Evolutionary conservation across 768 basidiomycete genomes (phyloP).

Genomic region (Tricholomella constricta): DNA sequence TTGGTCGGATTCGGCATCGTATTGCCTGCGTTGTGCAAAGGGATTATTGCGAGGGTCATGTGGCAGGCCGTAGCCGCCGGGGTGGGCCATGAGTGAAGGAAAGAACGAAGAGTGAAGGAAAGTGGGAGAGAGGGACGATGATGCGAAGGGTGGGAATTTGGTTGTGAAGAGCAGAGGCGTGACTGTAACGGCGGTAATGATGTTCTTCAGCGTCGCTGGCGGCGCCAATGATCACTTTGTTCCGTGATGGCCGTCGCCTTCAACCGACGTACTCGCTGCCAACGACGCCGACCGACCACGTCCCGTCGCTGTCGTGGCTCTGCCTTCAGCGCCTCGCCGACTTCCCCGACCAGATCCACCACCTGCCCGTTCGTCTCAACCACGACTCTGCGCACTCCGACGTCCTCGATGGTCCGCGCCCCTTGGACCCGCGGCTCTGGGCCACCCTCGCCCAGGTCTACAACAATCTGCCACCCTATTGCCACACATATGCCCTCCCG

Average conservation of each 20-base stretch:
- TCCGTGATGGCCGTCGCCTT: constrained; percentile 15
- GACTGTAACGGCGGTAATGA: constrained; percentile 1
- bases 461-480: constrained; percentile 47
- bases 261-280: constrained; percentile 23
- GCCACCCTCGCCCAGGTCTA: constrained; percentile 62
- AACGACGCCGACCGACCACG: constrained; percentile 16
- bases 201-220: too few relatives aligned
- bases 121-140: constrained; percentile 9
- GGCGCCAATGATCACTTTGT: constrained; percentile 3
- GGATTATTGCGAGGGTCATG: constrained; percentile 28
- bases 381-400: constrained; percentile 27
- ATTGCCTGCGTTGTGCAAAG: constrained; percentile 32
- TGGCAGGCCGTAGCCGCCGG: constrained; percentile 26
- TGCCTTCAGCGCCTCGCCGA: constrained; percentile 48
- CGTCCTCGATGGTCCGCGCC: constrained; percentile 36
- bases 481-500: constrained; percentile 46
- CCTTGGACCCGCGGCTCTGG: constrained; percentile 63
- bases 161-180: constrained; percentile 11
- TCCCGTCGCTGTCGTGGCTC: constrained; percentile 57
- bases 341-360: constrained; percentile 45
- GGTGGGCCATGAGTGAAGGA: constrained; percentile 22
- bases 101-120: constrained; percentile 20
- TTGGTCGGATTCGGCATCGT: constrained; percentile 51
- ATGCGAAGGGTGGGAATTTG: constrained; percentile 16
- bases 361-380: constrained; percentile 27